Conservation (phyloP, 768 basidiomycete genomes). For the Pulveroboletus sp. region DNA sequence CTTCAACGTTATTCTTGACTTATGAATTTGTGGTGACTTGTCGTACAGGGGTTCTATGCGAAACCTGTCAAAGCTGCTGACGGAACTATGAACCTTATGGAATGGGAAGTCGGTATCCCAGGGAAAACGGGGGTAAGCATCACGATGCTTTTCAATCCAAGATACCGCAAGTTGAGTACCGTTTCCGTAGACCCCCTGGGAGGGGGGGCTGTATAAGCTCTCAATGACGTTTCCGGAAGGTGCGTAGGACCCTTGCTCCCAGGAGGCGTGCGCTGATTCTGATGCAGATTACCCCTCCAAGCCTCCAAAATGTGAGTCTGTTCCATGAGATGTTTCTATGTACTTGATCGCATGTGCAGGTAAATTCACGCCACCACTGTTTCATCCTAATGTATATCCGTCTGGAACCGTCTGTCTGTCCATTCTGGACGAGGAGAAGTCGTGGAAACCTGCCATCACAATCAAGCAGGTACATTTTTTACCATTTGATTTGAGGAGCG, state of each 20-base stretch:
- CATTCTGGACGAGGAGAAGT: constrained; percentile 97
- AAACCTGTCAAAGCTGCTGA: constrained; percentile 88
- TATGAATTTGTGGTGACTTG: constrained; percentile 5
- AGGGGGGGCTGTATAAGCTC: constrained; percentile 92
- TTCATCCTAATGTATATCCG: constrained; percentile 98
- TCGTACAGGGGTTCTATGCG: constrained; percentile 88
- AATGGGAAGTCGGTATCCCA: constrained; percentile 99
- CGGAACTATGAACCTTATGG: constrained; percentile 93
- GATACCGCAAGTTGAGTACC: constrained; percentile 11
- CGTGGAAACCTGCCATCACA: constrained; percentile 98
- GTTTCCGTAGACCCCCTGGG: constrained; percentile 84
- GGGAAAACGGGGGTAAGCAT: constrained; percentile 80
- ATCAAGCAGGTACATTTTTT: constrained; percentile 81
- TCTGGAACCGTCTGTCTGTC: constrained; percentile 98
- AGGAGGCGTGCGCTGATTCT: constrained; percentile 7
- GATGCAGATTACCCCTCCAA: constrained; percentile 87
- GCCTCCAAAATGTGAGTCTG: constrained; percentile 80
- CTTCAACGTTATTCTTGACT: not conserved
- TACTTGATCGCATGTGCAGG: constrained; percentile 45
- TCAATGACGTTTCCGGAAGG: constrained; percentile 97
- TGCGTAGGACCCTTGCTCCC: constrained; percentile 27
- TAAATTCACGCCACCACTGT: constrained; percentile 94
- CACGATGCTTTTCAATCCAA: constrained; percentile 1
- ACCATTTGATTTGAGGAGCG: not conserved
- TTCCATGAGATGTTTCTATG: not conserved